Base-by-base conservation (phyloP, 371 early-diverging fungal species). In the Apophysomyces variabilis region DNA sequence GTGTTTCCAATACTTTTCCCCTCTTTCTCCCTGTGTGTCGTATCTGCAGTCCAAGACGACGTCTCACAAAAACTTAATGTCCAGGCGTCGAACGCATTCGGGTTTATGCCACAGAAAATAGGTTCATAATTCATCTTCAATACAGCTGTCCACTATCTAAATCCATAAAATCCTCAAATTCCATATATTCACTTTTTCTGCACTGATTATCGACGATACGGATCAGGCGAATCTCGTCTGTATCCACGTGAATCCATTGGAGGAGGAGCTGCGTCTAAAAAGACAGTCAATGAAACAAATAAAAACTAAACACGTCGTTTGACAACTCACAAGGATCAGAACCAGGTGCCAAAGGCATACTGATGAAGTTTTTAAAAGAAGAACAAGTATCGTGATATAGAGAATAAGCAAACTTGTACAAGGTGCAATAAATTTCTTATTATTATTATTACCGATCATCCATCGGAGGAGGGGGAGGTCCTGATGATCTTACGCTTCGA, bases 141-240 rank as follows among this genome's bases (percentile, higher is more conserved):
- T 50, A 61, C 46, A 61, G 61, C 61, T 61, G 54, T 50, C 54
- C 54, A 50, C 54, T 50, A 50, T 50, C 54, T 50, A 50, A 50
- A 50, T 50, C 54, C 54, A 50, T 50, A 50, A 50, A 50, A 21
- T 50, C 54, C 54, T 50, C 54, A 50, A 50, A 50, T 50, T 50
- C 54, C 50, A 59, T 38, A 44, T 54, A 44, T 7, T 62, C 43
- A 12, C 58, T 54, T 60, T 47, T 60, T 61, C 38, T 58, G 58
- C 14, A 39, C 37, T 58, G 41, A 38, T 72, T 74, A 79, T 68
- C 79, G 76, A 65, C 79, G 76, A 61, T 79, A 79, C 47, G 67
- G 67, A 67, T 78, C 76, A 56, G 68, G 70, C 57, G 79, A 74
- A 39, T 67, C 67, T 50, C 79, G 79, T 72, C 75, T 74, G 60